phyloP scores from a whole-genome alignment of 768 basidiomycete species.

The Lactarius akahatsu region DNA sequence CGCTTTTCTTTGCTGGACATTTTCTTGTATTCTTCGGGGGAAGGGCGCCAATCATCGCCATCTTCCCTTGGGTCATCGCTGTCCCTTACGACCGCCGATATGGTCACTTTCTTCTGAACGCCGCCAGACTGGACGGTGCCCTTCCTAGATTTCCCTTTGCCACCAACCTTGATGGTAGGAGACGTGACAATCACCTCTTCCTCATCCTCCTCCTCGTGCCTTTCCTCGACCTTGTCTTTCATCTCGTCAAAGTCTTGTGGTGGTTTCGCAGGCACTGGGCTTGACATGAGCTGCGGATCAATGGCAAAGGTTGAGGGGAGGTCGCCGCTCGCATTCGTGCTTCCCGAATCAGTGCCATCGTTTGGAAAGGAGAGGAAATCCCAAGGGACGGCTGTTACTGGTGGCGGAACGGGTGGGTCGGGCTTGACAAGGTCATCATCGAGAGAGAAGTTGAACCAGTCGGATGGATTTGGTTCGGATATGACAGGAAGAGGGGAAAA shows the following conservation, averaged over 20 bases:
- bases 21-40: conserved; percentile 92
- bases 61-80: conserved; percentile 50
- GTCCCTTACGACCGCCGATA: conserved; percentile 40
- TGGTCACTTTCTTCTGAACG: conserved; percentile 55
- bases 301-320: conserved; percentile 48
- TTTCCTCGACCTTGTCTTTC: conserved; percentile 36
- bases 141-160: conserved; percentile 58
- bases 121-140: conserved; percentile 77
- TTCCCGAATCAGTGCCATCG: conserved; percentile 31
- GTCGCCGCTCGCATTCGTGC: conserved; percentile 19
- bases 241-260: conserved; percentile 43
- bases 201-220: conserved; percentile 39
- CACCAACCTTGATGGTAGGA: conserved; percentile 36
- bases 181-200: conserved; percentile 29
- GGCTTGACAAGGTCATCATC: conserved; percentile 37
- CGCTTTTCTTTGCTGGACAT: conserved; percentile 96
- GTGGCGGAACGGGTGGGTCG: conserved; percentile 33
- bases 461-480: conserved; percentile 22
- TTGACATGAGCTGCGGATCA: conserved; percentile 76
- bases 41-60: conserved; percentile 81
- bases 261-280: conserved; percentile 48
- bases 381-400: conserved; percentile 35
- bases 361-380: conserved; percentile 43
- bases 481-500: conserved; percentile 27
- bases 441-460: conserved; percentile 34